Conservation (phyloP, 192 early-diverging fungal species). For the Linnemannia elongata region DNA sequence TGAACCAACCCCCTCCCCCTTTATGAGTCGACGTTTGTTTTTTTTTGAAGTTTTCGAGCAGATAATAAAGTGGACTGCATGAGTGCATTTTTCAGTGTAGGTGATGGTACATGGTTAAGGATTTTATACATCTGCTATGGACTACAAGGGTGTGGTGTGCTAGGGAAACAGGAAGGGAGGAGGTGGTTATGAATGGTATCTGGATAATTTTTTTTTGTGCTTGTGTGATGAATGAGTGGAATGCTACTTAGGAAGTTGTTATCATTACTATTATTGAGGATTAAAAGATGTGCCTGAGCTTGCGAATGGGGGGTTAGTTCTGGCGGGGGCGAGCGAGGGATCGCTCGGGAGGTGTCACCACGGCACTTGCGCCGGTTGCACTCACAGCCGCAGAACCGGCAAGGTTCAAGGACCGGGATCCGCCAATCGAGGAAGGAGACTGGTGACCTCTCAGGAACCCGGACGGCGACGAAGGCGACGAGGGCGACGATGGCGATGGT, state of each 20-base stretch:
- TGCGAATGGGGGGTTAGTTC: not conserved
- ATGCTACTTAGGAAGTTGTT: not conserved
- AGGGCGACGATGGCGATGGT: not conserved
- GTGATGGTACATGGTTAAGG: no score
- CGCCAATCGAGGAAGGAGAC: not conserved
- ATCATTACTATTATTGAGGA: not conserved
- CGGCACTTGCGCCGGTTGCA: not conserved
- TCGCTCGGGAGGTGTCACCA: not conserved
- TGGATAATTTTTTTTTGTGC: not conserved
- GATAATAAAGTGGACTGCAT: no score
- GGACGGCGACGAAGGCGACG: not conserved
- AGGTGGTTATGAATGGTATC: not conserved
- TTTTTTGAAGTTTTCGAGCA: no score
- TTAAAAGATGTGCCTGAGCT: not conserved
- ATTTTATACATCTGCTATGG: no score
- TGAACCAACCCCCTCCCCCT: no score
- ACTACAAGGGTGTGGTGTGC: no score
- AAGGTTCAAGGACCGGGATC: not conserved
- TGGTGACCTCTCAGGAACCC: not conserved
- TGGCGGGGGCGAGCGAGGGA: not conserved
- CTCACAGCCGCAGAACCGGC: not conserved
- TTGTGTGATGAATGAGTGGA: not conserved
- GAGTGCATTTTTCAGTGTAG: no score
- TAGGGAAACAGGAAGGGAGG: not conserved
- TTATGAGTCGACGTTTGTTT: no score